Conservation (phyloP, 805 yeast genomes). For the Schizosaccharomyces japonicus region DNA sequence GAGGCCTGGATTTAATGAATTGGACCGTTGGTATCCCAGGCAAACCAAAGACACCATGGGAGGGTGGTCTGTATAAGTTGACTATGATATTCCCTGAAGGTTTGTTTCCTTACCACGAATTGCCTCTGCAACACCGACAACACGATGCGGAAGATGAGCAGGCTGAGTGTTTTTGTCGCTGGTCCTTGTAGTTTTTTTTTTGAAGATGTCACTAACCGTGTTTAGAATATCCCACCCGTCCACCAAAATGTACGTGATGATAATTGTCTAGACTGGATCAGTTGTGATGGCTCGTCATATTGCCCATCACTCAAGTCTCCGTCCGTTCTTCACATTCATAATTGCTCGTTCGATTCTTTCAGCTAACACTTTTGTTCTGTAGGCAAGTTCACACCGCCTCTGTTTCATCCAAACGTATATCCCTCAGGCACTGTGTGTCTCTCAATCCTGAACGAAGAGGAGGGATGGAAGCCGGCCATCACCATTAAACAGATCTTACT, state of each 20-base stretch:
- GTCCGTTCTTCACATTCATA: no score
- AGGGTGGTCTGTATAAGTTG: conserved; percentile 67
- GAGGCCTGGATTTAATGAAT: conserved; percentile 54
- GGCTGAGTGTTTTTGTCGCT: no score
- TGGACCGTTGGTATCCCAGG: conserved; percentile 98
- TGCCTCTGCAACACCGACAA: no score
- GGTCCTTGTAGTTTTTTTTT: not conserved
- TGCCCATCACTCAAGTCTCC: conserved; percentile 11
- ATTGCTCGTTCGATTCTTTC: conserved; percentile 21
- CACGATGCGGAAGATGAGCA: no score
- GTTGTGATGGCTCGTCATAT: not conserved
- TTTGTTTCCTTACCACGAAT: no score
- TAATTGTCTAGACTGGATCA: not conserved
- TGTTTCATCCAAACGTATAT: conserved; percentile 91
- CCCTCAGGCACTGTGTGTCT: conserved; percentile 94
- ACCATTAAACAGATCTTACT: conserved; percentile 42
- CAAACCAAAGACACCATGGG: conserved; percentile 66
- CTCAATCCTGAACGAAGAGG: conserved; percentile 76
- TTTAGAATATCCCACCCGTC: conserved; percentile 4
- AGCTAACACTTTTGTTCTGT: conserved; percentile 91
- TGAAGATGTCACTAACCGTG: not conserved
- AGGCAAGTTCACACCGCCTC: conserved; percentile 66
- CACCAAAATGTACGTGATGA: not conserved
- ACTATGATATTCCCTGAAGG: conserved; percentile 48
- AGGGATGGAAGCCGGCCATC: conserved; percentile 96